These are phyloP conservation scores for Nasturtium officinale DNA, from an alignment of 345 rosid species.

Conservation along the genomic window DNA sequence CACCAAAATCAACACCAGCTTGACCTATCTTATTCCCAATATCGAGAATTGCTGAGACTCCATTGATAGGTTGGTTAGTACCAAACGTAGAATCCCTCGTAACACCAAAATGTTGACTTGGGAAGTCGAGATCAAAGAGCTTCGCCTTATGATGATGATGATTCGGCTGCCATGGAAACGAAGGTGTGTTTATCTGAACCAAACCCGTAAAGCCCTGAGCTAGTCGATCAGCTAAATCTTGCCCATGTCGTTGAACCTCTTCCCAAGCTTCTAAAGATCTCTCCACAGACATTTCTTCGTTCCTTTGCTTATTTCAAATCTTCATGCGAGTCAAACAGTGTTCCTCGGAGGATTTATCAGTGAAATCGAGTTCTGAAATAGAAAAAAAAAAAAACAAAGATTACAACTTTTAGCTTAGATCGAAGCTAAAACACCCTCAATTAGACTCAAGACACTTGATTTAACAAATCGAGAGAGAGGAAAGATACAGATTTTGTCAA, in stretches of 20 bases:
- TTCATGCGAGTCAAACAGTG: background rate
- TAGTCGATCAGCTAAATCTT: conserved; percentile 84
- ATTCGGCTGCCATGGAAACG: conserved; percentile 67
- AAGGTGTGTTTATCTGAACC: conserved; percentile 73
- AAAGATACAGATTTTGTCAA: background rate
- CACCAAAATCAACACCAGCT: conserved; percentile 85
- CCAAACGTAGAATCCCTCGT: conserved; percentile 53
- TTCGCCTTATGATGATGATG: conserved; percentile 50
- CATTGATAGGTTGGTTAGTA: conserved; percentile 51
- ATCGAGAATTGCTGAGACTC: conserved; percentile 70
- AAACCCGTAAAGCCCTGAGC: conserved; percentile 90
- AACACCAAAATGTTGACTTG: conserved; percentile 48
- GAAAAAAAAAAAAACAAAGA: background rate
- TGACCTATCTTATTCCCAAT: conserved; percentile 85
- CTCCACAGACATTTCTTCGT: conserved; percentile 69
- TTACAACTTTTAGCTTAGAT: background rate
- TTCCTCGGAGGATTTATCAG: background rate
- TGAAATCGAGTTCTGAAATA: conserved; percentile 15
- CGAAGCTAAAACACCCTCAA: background rate
- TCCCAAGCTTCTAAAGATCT: conserved; percentile 99
- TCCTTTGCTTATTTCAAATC: background rate
- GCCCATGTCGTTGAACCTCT: conserved; percentile 96
- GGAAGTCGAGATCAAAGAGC: conserved; percentile 75
- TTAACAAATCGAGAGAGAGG: background rate
- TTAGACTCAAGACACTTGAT: background rate